These are phyloP conservation scores for Thielaviopsis musarum DNA, from an alignment of 2,329 filamentous ascomycete species.

Conservation along the genomic window DNA sequence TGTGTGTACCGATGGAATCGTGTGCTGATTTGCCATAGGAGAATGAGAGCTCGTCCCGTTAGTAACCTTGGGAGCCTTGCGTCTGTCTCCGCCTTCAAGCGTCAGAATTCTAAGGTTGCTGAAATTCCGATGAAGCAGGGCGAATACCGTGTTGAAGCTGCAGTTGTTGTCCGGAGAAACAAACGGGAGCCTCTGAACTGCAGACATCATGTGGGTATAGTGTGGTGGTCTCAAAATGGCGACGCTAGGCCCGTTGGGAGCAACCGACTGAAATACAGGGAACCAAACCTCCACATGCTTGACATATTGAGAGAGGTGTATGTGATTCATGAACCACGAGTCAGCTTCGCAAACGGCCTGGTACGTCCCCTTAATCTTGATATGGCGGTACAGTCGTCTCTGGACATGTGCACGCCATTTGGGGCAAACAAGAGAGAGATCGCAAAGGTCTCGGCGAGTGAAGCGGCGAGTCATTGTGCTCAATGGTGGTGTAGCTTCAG, in stretches of 20 bases:
- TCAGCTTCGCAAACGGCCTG: conserved; percentile 43
- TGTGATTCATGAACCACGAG: conserved; percentile 40
- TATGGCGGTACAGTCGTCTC: conserved; percentile 54
- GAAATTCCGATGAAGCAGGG: conserved; percentile 41
- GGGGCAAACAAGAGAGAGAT: conserved; percentile 43
- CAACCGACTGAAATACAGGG: conserved; percentile 49
- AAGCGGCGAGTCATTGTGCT: conserved; percentile 41
- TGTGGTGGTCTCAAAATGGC: conserved; percentile 19
- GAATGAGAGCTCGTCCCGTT: not conserved
- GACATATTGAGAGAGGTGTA: conserved; percentile 45
- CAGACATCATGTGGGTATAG: conserved; percentile 34
- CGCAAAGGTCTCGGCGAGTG: conserved; percentile 48
- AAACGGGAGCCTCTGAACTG: conserved; percentile 40
- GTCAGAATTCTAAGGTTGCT: conserved; percentile 49
- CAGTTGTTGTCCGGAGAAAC: conserved; percentile 36
- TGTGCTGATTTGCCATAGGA: not conserved
- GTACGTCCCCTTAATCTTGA: conserved; percentile 57
- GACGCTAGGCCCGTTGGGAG: not conserved
- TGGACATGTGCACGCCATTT: conserved; percentile 55
- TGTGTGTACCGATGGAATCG: conserved; percentile 41
- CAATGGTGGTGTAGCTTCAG: conserved; percentile 17
- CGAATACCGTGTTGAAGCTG: conserved; percentile 52
- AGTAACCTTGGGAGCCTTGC: conserved; percentile 52
- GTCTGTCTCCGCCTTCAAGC: conserved; percentile 59
- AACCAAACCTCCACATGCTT: conserved; percentile 66